Base-by-base conservation (phyloP, 192 early-diverging fungal species). In the Podila clonocystis region DNA sequence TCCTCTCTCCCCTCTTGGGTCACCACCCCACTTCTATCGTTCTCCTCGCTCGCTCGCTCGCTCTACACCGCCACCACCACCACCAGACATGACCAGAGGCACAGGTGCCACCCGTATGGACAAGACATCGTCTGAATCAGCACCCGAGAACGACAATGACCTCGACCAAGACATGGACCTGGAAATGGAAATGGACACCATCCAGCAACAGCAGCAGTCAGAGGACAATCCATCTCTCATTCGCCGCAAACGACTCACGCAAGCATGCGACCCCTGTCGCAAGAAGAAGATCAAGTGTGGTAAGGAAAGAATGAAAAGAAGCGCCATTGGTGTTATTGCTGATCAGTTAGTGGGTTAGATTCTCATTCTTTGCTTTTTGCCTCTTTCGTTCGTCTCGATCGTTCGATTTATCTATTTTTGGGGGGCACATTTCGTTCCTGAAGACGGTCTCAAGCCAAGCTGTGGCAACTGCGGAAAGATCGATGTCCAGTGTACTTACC, bases 401-500 rank as follows among this genome's bases (percentile, higher is more conserved):
- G n/a, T 63, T 50, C 22, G 22, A n/a, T 9, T 26, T 20, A 7
- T 49, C 22, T 4, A 19, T 24, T 20, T 45, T 45, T 45, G 12
- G 12, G 41, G 41, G 38, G n/a, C n/a, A 15, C 38, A 7, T 63
- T 22, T n/a, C 2, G 17, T 45, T 26, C 28, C 17, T 9, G 13
- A 29, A 80, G 77, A 80, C 58, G 96, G 96, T 45, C 83, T 71
- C 5, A 90, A 93, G 52, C 95, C 95, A 52, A 85, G 88, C 36
- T 98, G 96, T 85, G 86, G 84, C 28, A 96, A 94, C 73, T 98
- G 96, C 78, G 72, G 84, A 60, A 90, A 91, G 72, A 84, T 91
- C 48, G 87, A 86, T 48, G 63, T 74, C 38, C 74, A 86, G 22
- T 98, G 96, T 73, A 87, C 94, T 26, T 98, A 95, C 79, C 87